Evolutionary conservation across 176 grass and related monocot species (phyloP).

Genomic region (Aegilops longissima): DNA sequence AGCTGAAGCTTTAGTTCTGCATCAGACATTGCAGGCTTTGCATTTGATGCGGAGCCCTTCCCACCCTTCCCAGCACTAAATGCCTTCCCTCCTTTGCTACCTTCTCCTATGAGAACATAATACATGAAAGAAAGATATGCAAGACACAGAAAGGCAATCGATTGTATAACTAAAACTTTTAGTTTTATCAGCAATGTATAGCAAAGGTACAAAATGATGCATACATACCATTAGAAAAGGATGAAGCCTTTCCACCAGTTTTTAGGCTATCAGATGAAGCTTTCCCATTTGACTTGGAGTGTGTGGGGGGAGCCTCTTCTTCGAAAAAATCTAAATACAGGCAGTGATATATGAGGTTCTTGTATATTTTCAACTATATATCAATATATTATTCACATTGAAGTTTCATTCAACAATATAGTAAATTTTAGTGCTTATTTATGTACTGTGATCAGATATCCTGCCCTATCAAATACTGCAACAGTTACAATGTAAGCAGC

Average conservation of each 20-base stretch:
- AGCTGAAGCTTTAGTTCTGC: conserved; percentile 76
- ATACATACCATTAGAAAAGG: conserved; percentile 51
- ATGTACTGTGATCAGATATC: conserved; percentile 19
- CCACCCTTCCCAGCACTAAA: conserved; percentile 58
- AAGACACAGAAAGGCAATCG: conserved; percentile 20
- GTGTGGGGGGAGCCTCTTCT: conserved; percentile 21
- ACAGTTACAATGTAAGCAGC: not conserved
- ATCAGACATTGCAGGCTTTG: conserved; percentile 62
- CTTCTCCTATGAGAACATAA: conserved; percentile 36
- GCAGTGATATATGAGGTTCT: conserved; percentile 10
- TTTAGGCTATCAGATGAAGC: conserved; percentile 42
- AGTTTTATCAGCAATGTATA: conserved; percentile 19
- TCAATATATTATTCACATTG: conserved; percentile 2
- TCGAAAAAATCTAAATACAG: conserved; percentile 63
- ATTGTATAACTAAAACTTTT: not conserved
- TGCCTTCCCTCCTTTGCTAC: conserved; percentile 46
- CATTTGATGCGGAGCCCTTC: conserved; percentile 55
- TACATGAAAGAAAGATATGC: conserved; percentile 23
- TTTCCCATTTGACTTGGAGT: conserved; percentile 61
- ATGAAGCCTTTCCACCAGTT: conserved; percentile 42
- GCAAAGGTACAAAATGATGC: conserved; percentile 19
- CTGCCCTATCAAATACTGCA: conserved; percentile 23
- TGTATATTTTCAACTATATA: conserved; percentile 19
- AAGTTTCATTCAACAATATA: not conserved
- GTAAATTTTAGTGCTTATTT: not conserved